Conservation (phyloP, 768 basidiomycete genomes). For the Lepiota brunneoincarnata region DNA sequence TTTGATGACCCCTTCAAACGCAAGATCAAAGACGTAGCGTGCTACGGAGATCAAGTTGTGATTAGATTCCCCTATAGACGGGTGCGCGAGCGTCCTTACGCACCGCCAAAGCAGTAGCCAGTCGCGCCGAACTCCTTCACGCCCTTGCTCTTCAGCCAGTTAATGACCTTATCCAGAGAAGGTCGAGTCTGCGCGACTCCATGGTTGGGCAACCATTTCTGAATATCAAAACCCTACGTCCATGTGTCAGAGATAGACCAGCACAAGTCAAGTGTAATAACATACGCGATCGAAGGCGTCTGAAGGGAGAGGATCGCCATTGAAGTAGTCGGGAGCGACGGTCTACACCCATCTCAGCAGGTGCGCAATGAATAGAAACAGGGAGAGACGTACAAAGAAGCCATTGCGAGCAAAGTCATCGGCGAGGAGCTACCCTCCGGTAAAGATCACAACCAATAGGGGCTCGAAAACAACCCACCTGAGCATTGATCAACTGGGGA, state of each 20-base stretch:
- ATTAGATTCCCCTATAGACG: too few species aligned
- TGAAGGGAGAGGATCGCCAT: conserved; percentile 8
- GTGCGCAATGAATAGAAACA: background rate
- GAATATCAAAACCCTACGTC: conserved; percentile 32
- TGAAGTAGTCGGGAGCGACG: conserved; percentile 11
- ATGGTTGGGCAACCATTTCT: conserved; percentile 45
- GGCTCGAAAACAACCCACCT: conserved; percentile 30
- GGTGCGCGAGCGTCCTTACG: conserved; percentile 11
- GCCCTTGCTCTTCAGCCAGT: conserved; percentile 55
- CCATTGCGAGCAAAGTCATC: conserved; percentile 46
- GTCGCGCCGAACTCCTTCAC: conserved; percentile 55
- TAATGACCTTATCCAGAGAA: conserved; percentile 52
- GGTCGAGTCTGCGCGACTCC: conserved; percentile 39
- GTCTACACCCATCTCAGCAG: background rate
- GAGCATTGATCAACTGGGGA: conserved; percentile 40
- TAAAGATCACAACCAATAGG: background rate
- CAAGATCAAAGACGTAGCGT: conserved; percentile 61
- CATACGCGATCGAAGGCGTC: conserved; percentile 6
- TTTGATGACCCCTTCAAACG: conserved; percentile 49
- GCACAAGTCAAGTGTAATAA: background rate
- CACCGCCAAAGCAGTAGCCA: conserved; percentile 72
- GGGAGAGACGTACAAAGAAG: conserved; percentile 30
- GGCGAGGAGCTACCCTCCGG: conserved; percentile 29
- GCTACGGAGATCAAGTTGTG: conserved; percentile 23
- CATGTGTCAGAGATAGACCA: background rate